These are phyloP conservation scores for Rosa chinensis DNA, from an alignment of 306 rosid genomes.

Conservation along the genomic window DNA sequence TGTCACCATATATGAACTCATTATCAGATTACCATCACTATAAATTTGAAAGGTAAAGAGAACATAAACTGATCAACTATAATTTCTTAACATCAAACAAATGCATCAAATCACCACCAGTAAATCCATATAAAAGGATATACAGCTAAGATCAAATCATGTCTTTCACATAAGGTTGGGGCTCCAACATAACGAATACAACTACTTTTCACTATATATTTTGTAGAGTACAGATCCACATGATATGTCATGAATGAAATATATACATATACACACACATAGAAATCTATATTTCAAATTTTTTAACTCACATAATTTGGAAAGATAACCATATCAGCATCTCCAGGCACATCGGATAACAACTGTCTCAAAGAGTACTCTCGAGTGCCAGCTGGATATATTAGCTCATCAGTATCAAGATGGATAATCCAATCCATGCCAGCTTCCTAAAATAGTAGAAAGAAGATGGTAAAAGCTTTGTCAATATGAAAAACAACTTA, in stretches of 20 bases:
- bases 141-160: neutral
- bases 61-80: neutral
- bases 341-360: conserved; percentile 79
- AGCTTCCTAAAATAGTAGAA: conserved; percentile 53
- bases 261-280: neutral
- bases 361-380: conserved; percentile 89
- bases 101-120: neutral
- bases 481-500: conserved; percentile 1
- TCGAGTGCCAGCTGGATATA: conserved; percentile 64
- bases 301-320: conserved; percentile 84
- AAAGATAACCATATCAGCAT: conserved; percentile 89
- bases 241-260: neutral
- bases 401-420: conserved; percentile 92
- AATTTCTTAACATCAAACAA: conserved; percentile 4
- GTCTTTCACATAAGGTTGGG: neutral
- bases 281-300: conserved; percentile 18
- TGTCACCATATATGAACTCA: conserved; percentile 25
- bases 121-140: neutral
- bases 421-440: conserved; percentile 97
- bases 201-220: neutral
- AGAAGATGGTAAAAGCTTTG: neutral
- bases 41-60: conserved; percentile 2
- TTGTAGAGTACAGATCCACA: neutral
- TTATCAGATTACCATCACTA: conserved; percentile 10
- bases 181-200: neutral